Evolutionary conservation across 2,329 filamentous ascomycete genomes (phyloP), one percentile per base, ranked within the genome.

Genomic region (Leptographium procerum): DNA sequence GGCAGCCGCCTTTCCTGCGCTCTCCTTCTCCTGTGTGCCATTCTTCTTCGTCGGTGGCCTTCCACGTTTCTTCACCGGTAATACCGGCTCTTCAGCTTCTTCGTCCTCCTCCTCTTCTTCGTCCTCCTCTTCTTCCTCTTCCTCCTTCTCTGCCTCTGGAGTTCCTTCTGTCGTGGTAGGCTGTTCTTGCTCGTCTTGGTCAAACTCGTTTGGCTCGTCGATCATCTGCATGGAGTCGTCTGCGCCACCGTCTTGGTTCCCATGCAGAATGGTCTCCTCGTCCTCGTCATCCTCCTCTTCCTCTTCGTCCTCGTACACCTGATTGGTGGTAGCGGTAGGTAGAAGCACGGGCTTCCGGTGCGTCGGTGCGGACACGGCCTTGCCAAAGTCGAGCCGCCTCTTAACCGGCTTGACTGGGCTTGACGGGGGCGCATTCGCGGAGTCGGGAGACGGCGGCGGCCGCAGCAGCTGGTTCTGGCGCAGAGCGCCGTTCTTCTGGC

Each of bases 341-440:
- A 55, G 33, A 13, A 56, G 55, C 16, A 40, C 52, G 13, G 59
- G 62, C 28, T 59, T 52, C 13, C 67, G 64, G 50, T 67, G 63
- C n/a, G 64, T 62, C 4, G 62, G 59, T 4, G 65, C 60, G 34
- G 64, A 61, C 19, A 61, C 57, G 5, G 58, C 57, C 66, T 66
- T 66, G 33, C 68, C 66, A 59, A 84, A 85, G 65, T 85, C 75
- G 10, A 87, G 71, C 47, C 72, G 74, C 57, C 83, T 76, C 59
- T 76, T 81, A 16, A 83, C 77, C 5, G 75, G 72, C 28, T 67
- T 67, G 14, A 70, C 67, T 28, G 69, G 69, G 6, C 64, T 69
- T 52, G 59, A 60, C 16, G 69, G 68, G 48, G 69, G 61, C 36
- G 61, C 64, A 58, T 68, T 60, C 55, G 72, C 62, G 1, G 72